phyloP scores from a whole-genome alignment of 2,329 filamentous ascomycete genomes.

The Penicillium frequentans region DNA sequence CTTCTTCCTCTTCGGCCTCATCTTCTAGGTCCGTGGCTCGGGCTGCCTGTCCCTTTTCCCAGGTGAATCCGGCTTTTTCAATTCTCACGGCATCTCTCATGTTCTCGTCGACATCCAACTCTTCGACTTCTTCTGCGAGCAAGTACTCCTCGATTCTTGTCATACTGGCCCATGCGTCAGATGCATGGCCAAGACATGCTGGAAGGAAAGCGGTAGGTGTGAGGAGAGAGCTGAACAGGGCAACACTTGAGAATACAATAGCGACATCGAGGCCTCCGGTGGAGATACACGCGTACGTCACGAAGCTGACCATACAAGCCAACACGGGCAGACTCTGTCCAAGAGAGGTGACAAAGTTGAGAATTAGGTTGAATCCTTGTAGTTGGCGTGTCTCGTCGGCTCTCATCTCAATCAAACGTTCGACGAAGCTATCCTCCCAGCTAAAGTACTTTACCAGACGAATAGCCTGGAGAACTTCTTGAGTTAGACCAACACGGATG shows the following conservation, averaged over 20 bases:
- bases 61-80: background rate
- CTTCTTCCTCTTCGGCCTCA: background rate
- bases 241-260: background rate
- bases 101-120: background rate
- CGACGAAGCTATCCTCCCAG: background rate
- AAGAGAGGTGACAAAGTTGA: background rate
- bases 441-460: background rate
- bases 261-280: background rate
- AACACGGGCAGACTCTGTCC: background rate
- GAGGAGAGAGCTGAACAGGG: background rate
- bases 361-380: background rate
- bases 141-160: background rate
- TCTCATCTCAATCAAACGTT: background rate
- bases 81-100: background rate
- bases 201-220: background rate
- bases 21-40: background rate
- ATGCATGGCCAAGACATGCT: background rate
- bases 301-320: background rate
- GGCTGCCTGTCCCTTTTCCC: background rate
- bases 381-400: background rate
- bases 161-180: background rate
- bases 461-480: background rate
- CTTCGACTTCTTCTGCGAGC: background rate
- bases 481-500: background rate
- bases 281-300: background rate